These are phyloP conservation scores for Cercophora sp. DNA, from an alignment of 495 filamentous ascomycete genomes.

Conservation along the genomic window DNA sequence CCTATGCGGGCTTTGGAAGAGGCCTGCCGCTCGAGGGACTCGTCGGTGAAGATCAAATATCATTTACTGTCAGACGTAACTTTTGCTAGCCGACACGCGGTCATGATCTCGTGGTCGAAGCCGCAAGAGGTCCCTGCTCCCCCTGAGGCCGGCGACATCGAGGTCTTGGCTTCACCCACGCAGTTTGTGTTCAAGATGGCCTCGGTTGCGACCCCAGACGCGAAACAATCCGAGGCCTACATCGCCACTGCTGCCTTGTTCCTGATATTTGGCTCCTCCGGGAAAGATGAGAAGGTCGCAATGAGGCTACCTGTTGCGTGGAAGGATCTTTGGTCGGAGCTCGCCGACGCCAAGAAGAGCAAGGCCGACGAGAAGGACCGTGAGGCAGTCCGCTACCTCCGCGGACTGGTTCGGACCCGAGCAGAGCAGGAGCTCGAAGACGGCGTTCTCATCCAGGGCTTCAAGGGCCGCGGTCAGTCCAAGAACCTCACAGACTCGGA, in stretches of 20 bases:
- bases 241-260: constrained; percentile 80
- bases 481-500: constrained; percentile 46
- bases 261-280: constrained; percentile 66
- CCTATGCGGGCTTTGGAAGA: constrained; percentile 77
- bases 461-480: constrained; percentile 58
- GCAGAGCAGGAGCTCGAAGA: constrained; percentile 59
- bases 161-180: constrained; percentile 38
- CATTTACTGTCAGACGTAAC: constrained; percentile 63
- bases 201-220: constrained; percentile 66
- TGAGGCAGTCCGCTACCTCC: constrained; percentile 54
- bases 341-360: constrained; percentile 63
- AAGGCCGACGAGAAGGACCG: constrained; percentile 68
- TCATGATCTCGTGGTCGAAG: constrained; percentile 79
- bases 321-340: constrained; percentile 82
- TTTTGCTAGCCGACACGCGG: constrained; percentile 68
- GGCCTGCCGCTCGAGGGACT: constrained; percentile 76
- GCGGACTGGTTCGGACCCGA: constrained; percentile 56
- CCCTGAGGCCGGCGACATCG: constrained; percentile 37
- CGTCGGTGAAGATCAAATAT: constrained; percentile 59
- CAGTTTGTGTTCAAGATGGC: constrained; percentile 64
- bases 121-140: constrained; percentile 55
- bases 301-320: constrained; percentile 72
- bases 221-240: constrained; percentile 79
- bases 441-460: constrained; percentile 69
- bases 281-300: constrained; percentile 81